phyloP scores from a whole-genome alignment of 345 rosid genomes.

The Melaleuca quinquenervia region DNA sequence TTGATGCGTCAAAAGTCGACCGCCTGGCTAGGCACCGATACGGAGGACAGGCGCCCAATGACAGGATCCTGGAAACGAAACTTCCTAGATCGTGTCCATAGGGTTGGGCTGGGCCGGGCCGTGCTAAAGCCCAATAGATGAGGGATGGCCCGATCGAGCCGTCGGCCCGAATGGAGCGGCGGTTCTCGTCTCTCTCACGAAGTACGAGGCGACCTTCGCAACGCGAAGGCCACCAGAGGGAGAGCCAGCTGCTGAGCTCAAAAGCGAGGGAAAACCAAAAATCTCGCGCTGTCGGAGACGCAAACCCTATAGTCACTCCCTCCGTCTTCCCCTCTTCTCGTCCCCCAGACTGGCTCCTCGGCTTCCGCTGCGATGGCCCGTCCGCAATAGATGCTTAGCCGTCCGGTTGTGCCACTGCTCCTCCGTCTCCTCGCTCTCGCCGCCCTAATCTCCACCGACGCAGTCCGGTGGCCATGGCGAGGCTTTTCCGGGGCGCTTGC shows the following conservation, averaged over 20 bases:
- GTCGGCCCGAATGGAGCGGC: not conserved
- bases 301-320: not conserved
- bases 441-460: not conserved
- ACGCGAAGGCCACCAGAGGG: not conserved
- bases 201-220: not conserved
- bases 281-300: not conserved
- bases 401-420: not conserved
- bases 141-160: not conserved
- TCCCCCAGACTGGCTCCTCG: not conserved
- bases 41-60: rapidly evolving
- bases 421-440: not conserved
- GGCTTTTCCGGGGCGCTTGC: not conserved
- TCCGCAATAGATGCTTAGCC: not conserved
- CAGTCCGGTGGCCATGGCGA: not conserved
- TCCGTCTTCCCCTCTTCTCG: not conserved
- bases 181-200: not conserved
- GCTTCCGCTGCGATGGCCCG: not conserved
- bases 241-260: not conserved
- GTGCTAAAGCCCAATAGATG: not conserved
- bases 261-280: not conserved
- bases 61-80: not conserved
- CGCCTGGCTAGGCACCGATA: not conserved
- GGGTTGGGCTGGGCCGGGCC: not conserved
- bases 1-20: not conserved
- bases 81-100: no score